Base-by-base conservation (phyloP, 2,329 filamentous ascomycete genomes). In the Alternaria atra region DNA sequence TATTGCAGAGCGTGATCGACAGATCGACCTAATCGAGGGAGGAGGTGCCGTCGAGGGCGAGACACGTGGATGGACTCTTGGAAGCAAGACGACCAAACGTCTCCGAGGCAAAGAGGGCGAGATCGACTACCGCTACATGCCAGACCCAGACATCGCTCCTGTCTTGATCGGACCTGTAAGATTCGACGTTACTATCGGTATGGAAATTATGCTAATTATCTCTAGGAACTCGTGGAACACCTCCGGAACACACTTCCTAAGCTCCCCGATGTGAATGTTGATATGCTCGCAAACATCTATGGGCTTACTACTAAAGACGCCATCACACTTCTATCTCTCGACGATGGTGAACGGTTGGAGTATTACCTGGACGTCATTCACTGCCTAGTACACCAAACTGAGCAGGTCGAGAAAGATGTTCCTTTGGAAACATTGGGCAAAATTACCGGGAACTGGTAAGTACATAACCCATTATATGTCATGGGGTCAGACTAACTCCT, bases 51-150 rank as follows among this genome's bases (percentile, higher is more conserved):
- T 97, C 51, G 86, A 89, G 66, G 92, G 94, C 44, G 95, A 99
- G 81, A 99, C 95, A 7, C 87, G 95, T 58, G 94, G 95, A 6
- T 99, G 94, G 93, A 91, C 92, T 1, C 85, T 97, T 25, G 93
- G 93, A 2, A 90, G 89, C 64, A 93, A 88, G 4, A 90, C 93
- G 75, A 98, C 95, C 4, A 89, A 88, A 60, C 86, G 90, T 40
- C 82, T 99, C 43, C 87, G 95, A 71, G 93, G 93, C 27, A 99
- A 99, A 78, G 95, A 98, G 78, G 95, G 95, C 48, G 94, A 97
- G 74, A 93, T 98, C 6, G 95, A 99, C 78, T 99, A 99, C 79
- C 86, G 95, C 42, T 99, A 99, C 76, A 98, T 99, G 94, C 94
- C 95, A 0, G 95, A 99, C 76, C 92, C 95, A 5, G 95, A 99